Evolutionary conservation across 257 asterid species (phyloP).

Genomic region (Solanum sejunctum): DNA sequence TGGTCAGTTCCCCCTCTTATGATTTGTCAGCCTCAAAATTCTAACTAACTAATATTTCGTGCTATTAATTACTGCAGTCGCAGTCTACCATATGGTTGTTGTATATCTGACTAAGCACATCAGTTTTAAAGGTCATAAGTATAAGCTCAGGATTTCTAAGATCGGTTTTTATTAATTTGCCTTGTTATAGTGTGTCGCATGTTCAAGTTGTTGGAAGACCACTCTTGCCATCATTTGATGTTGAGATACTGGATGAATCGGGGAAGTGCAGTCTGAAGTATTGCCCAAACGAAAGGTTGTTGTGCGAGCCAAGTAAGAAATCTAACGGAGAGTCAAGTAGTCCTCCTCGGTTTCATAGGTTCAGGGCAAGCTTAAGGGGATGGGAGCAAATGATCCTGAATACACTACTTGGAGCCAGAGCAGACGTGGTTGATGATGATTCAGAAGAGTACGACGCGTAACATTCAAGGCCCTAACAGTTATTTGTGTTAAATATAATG

Average conservation of each 20-base stretch:
- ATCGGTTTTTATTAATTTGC: background rate
- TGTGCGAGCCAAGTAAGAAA: conserved; percentile 1
- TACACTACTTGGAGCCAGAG: conserved; percentile 35
- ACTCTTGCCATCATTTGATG: conserved; percentile 45
- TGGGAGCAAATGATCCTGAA: conserved; percentile 49
- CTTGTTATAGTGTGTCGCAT: conserved; percentile 35
- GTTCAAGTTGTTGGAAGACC: conserved; percentile 60
- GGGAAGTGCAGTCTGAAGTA: conserved; percentile 49
- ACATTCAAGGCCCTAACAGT: background rate
- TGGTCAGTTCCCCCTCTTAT: conserved; percentile 32
- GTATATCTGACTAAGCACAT: background rate
- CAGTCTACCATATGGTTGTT: background rate
- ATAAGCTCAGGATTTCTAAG: background rate
- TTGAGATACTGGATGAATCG: conserved; percentile 27
- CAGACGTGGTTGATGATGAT: conserved; percentile 18
- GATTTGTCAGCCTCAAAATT: background rate
- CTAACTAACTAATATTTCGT: background rate
- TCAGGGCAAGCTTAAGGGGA: conserved; percentile 16
- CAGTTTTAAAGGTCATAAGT: background rate
- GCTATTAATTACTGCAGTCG: background rate
- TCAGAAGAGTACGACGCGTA: conserved; percentile 14
- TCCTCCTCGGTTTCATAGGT: conserved; percentile 17
- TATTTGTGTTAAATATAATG: background rate
- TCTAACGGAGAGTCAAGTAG: conserved; percentile 21
- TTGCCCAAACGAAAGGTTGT: conserved; percentile 6